These are phyloP conservation scores for Phytophthora fragariaefolia DNA, from an alignment of 352 stramenopile genomes.

Conservation along the genomic window DNA sequence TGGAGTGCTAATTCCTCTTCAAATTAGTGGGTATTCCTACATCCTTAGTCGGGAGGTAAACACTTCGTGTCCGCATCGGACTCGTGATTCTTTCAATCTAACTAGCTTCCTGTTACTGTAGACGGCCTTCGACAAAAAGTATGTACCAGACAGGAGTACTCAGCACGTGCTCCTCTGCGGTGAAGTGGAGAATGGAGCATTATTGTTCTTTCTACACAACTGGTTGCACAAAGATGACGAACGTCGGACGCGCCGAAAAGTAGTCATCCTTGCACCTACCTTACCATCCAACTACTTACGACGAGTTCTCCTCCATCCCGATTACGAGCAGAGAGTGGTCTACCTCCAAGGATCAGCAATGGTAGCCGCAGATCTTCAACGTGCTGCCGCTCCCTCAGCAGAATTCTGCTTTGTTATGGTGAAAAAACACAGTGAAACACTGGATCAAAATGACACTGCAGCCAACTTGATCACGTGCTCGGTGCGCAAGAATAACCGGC, in stretches of 20 bases:
- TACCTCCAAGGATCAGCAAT: constrained; percentile 85
- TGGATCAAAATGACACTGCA: constrained; percentile 74
- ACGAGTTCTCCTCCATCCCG: constrained; percentile 67
- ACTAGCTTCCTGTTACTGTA: constrained; percentile 28
- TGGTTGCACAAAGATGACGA: constrained; percentile 79
- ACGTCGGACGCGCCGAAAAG: constrained; percentile 55
- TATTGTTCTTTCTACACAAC: constrained; percentile 83
- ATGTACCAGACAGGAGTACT: constrained; percentile 61
- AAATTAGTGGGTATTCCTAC: constrained; percentile 73
- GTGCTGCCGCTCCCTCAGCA: constrained; percentile 54
- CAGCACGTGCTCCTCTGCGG: constrained; percentile 84
- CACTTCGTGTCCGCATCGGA: background rate
- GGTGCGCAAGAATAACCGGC: constrained; percentile 77
- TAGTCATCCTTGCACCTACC: constrained; percentile 73
- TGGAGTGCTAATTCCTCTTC: constrained; percentile 67
- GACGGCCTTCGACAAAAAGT: constrained; percentile 85
- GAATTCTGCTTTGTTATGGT: constrained; percentile 80
- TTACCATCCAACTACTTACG: constrained; percentile 66
- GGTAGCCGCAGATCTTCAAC: constrained; percentile 70
- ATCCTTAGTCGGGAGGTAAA: constrained; percentile 75
- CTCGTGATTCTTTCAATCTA: background rate
- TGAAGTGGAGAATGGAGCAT: constrained; percentile 71
- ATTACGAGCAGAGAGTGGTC: constrained; percentile 79
- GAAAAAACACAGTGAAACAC: constrained; percentile 64
- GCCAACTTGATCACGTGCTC: constrained; percentile 81